Conservation (phyloP, 176 grass and related monocot genomes). For the Pontederia crassipes region DNA sequence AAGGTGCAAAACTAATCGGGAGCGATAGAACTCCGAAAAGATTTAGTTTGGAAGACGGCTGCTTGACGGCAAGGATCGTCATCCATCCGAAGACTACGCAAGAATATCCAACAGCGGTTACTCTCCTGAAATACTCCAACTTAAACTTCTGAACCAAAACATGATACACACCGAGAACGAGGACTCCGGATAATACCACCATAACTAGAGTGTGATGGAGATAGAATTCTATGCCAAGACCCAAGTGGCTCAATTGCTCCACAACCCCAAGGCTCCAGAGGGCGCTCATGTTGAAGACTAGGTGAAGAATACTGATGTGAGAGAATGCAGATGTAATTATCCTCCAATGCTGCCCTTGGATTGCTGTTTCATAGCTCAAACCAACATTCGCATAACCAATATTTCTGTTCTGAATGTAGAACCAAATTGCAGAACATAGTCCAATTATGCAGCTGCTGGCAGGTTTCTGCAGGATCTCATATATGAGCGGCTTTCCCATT, state of each 20-base stretch:
- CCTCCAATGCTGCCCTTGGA: conserved; percentile 85
- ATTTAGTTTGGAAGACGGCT: conserved; percentile 78
- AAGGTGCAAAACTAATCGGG: conserved; percentile 91
- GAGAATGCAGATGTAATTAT: conserved; percentile 82
- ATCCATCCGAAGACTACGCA: conserved; percentile 99
- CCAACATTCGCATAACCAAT: conserved; percentile 81
- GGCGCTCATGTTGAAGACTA: conserved; percentile 97
- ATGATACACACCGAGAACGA: conserved; percentile 74
- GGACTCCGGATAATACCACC: conserved; percentile 58
- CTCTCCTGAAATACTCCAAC: conserved; percentile 72
- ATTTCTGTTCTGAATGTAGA: conserved; percentile 79
- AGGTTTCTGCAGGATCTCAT: conserved; percentile 87
- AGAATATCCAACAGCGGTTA: conserved; percentile 87
- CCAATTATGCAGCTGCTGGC: conserved; percentile 68
- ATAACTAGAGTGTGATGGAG: conserved; percentile 83
- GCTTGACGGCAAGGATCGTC: conserved; percentile 89
- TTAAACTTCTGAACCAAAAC: conserved; percentile 82
- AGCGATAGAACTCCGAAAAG: conserved; percentile 81
- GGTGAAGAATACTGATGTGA: conserved; percentile 81
- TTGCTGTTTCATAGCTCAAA: conserved; percentile 68
- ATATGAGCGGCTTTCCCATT: conserved; percentile 85
- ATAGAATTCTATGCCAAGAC: conserved; percentile 76
- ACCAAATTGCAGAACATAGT: conserved; percentile 86
- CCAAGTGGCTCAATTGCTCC: conserved; percentile 55
- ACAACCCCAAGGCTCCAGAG: conserved; percentile 86